Evolutionary conservation across 2,329 filamentous ascomycete genomes (phyloP), one percentile per base, ranked within the genome.

Genomic region (Simplicillium sp.): DNA sequence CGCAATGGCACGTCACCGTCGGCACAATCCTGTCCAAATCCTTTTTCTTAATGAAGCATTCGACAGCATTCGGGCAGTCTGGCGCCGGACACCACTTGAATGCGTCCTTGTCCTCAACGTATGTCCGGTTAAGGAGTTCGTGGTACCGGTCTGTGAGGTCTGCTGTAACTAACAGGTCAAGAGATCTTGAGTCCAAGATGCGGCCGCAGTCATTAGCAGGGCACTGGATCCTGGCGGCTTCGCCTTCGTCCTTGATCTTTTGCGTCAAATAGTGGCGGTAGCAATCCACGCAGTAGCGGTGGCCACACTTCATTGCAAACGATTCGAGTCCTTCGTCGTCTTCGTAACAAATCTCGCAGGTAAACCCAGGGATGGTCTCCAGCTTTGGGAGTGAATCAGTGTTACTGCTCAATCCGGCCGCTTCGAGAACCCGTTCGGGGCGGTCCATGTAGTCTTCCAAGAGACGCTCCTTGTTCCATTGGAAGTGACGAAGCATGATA

Each of bases 31-130:
- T 82, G 50, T 80, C 75, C 15, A 98, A 71, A 43, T 96, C 88
- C 56, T 87, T 88, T 65, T 84, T 83, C 66, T 94, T 95, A 44
- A 97, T 75, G 1, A 68, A 70, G 53, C 92, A 98, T 55, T 97
- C 86, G 36, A 98, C 70, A 11, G 90, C 92, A 55, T 92, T 97
- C 53, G 85, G 78, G 62, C 92, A 98, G 60, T 98, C 90, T n/a
- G 92, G 92, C 1, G 90, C 90, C 1, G 92, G 92, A 59, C 92
- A 98, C 92, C 92, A 98, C 60, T 94, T 95, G 45, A 97, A 77
- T 42, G 83, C 84, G 43, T 95, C 89, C 63, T 88, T 95, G 62
- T 98, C 90, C 61, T 98, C 92, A 45, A 98, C 92, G 55, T 95
- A 98, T 7, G 89, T 96, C 51, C 92, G 75, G 55, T 86, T 95